These are phyloP conservation scores for Didymella segeticola DNA, from an alignment of 2,329 filamentous ascomycete species.

Conservation along the genomic window DNA sequence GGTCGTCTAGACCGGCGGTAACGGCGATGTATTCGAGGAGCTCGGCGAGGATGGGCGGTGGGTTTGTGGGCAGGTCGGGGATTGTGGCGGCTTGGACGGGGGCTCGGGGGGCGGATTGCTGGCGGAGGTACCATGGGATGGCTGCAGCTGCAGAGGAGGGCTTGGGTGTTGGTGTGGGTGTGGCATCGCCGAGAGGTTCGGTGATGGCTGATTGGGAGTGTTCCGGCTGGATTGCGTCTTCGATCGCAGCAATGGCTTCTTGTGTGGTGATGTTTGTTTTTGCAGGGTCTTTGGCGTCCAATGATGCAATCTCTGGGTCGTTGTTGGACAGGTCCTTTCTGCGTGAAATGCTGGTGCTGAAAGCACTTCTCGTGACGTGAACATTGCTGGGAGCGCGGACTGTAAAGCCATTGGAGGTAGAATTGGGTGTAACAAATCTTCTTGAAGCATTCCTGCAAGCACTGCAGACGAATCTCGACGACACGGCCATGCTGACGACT, in stretches of 20 bases:
- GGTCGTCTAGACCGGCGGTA: constrained; percentile 83
- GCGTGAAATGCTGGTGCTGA: constrained; percentile 28
- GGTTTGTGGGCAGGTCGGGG: constrained; percentile 69
- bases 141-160: constrained; percentile 20
- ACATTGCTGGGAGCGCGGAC: constrained; percentile 12
- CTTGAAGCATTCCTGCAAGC: constrained; percentile 27
- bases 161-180: constrained; percentile 7
- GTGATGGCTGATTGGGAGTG: background rate
- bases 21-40: constrained; percentile 81
- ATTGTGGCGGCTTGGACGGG: constrained; percentile 61
- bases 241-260: background rate
- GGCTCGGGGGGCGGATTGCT: constrained; percentile 51
- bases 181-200: constrained; percentile 7
- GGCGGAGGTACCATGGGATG: constrained; percentile 81
- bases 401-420: constrained; percentile 12
- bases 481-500: constrained; percentile 32
- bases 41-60: constrained; percentile 74
- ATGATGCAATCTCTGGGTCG: constrained; percentile 26
- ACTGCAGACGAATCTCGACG: constrained; percentile 34
- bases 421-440: background rate
- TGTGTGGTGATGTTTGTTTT: background rate
- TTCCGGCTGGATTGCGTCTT: background rate
- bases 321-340: constrained; percentile 6
- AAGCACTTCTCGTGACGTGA: constrained; percentile 21
- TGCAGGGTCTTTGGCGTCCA: constrained; percentile 8